A percentile compares a stretch with the other conserved stretches of the same genome.
These are phyloP conservation scores for Lasiosphaeria miniovina DNA, from an alignment of 495 filamentous ascomycete species.

Conservation along the genomic window DNA sequence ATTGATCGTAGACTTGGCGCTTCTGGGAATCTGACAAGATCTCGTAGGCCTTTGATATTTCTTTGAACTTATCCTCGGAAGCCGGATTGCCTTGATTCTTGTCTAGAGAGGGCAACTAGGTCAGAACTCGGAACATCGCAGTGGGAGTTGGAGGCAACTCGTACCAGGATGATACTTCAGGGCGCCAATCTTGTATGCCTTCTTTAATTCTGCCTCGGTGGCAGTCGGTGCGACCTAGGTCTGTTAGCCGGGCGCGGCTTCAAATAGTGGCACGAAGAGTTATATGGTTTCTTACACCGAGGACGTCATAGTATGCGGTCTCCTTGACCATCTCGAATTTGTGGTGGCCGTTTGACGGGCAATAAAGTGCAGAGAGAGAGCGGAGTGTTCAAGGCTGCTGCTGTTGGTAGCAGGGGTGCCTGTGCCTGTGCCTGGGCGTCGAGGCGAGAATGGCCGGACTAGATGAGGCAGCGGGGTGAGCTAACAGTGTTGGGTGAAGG, in stretches of 20 bases:
- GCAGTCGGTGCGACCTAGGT: constrained; percentile 67
- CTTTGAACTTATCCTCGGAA: constrained; percentile 96
- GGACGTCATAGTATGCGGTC: constrained; percentile 78
- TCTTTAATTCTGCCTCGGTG: constrained; percentile 76
- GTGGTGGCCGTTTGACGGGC: constrained; percentile 1
- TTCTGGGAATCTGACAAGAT: constrained; percentile 88
- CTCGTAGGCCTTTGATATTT: constrained; percentile 93
- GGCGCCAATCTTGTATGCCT: constrained; percentile 87
- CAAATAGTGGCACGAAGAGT: not conserved
- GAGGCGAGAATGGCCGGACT: not conserved
- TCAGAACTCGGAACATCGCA: constrained; percentile 17
- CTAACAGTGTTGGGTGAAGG: too few species aligned
- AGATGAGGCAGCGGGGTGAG: not conserved
- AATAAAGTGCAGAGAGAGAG: not conserved
- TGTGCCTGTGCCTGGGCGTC: not conserved
- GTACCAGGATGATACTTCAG: constrained; percentile 89
- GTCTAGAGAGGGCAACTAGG: constrained; percentile 51
- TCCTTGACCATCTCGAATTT: constrained; percentile 78
- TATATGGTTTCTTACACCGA: constrained; percentile 64
- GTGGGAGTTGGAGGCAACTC: constrained; percentile 21
- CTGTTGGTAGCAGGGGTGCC: not conserved
- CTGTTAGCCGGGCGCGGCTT: constrained; percentile 20
- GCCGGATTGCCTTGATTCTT: constrained; percentile 94
- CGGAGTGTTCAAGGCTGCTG: constrained; percentile 8
- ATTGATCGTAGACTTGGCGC: constrained; percentile 89